phyloP scores from a whole-genome alignment of 805 yeast species.

The Groenewaldozyma salmanticensis region DNA sequence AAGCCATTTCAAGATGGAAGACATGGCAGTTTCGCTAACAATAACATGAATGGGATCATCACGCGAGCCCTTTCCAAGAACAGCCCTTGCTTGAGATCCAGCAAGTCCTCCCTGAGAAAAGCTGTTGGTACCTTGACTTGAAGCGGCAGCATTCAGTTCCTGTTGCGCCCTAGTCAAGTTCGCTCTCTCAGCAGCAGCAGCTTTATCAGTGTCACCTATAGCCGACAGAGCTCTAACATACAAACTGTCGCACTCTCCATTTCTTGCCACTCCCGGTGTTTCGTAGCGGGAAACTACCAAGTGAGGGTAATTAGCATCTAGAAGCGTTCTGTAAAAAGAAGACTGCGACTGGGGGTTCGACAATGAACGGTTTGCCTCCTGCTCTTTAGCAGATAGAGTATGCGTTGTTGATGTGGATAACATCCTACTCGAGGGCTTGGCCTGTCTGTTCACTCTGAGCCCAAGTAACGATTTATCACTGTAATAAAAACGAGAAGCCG shows the following conservation, averaged over 20 bases:
- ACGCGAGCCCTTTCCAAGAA: conserved; percentile 20
- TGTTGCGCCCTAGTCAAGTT: conserved; percentile 26
- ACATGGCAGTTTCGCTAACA: conserved; percentile 73
- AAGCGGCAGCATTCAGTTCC: conserved; percentile 2
- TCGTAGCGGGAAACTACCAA: conserved; percentile 91
- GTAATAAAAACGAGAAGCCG: too few relatives aligned
- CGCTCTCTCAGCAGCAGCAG: conserved; percentile 51
- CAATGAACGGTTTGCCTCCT: conserved; percentile 71
- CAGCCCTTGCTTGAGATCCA: conserved; percentile 1
- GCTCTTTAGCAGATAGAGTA: conserved; percentile 43
- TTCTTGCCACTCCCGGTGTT: conserved; percentile 83
- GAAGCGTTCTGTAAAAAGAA: conserved; percentile 63
- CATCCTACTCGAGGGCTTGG: neutral
- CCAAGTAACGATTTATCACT: neutral
- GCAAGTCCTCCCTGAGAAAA: conserved; percentile 1
- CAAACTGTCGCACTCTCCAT: conserved; percentile 65
- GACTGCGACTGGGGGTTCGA: conserved; percentile 68
- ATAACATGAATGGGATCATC: conserved; percentile 90
- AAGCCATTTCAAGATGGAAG: conserved; percentile 75
- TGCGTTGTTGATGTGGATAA: conserved; percentile 10
- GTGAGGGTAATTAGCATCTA: conserved; percentile 85
- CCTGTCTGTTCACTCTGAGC: neutral
- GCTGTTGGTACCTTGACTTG: neutral
- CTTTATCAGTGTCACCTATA: conserved; percentile 69
- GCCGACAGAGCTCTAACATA: conserved; percentile 75